A percentile compares a stretch with the other conserved stretches of the same genome.
These are phyloP conservation scores for Coelastrella sp. DNA, from an alignment of 139 green algal genomes.

Conservation along the genomic window DNA sequence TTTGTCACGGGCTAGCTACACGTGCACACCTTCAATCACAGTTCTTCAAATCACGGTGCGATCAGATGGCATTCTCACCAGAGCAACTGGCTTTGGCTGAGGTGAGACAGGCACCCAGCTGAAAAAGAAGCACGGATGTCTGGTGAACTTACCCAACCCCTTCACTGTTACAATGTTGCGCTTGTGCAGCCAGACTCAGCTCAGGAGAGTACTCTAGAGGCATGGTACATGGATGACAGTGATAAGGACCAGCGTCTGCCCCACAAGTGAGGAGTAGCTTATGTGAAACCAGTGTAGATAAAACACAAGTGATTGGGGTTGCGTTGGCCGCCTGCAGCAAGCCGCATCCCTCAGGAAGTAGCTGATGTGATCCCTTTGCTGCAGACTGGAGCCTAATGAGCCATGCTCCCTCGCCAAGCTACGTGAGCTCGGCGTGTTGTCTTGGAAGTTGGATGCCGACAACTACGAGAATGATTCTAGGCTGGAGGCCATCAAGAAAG, in stretches of 20 bases:
- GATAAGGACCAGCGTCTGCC: conserved; percentile 78
- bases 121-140: not conserved
- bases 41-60: not conserved
- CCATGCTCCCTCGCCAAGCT: conserved; percentile 70
- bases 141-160: not conserved
- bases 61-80: conserved; percentile 45
- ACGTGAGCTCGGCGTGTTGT: conserved; percentile 81
- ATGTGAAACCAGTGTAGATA: not conserved
- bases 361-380: not conserved
- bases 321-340: not conserved
- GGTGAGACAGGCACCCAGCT: conserved; percentile 36
- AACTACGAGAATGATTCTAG: conserved; percentile 73
- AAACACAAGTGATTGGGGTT: not conserved
- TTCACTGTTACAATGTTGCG: not conserved
- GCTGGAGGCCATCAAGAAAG: conserved; percentile 83
- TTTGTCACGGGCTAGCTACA: not conserved
- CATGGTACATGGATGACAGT: conserved; percentile 92
- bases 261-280: conserved; percentile 69
- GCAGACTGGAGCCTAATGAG: conserved; percentile 77
- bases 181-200: conserved; percentile 68
- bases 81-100: conserved; percentile 63
- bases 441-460: conserved; percentile 84
- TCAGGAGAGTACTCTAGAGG: conserved; percentile 68
- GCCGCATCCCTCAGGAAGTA: not conserved
- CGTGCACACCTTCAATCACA: not conserved